Conservation (phyloP, 768 basidiomycete genomes). For the Pisolithus tinctorius region DNA sequence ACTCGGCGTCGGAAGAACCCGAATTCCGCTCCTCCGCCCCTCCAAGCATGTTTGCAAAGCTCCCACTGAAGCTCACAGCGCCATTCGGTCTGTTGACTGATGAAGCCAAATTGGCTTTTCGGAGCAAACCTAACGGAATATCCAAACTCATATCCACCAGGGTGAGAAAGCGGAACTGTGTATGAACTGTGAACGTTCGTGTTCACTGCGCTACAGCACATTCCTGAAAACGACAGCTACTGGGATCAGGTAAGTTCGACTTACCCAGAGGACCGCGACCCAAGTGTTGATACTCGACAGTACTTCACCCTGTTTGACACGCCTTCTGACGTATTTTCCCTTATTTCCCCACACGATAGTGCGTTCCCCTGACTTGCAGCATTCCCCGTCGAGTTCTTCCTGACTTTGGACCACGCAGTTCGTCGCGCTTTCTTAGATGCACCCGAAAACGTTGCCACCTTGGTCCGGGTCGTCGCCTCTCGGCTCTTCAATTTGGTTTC, state of each 20-base stretch:
- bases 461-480: constrained; percentile 62
- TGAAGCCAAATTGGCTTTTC: constrained; percentile 85
- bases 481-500: constrained; percentile 70
- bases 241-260: constrained; percentile 72
- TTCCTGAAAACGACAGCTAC: constrained; percentile 68
- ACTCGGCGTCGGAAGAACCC: too few relatives aligned
- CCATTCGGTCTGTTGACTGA: constrained; percentile 79
- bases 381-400: constrained; percentile 3
- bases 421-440: constrained; percentile 74
- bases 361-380: constrained; percentile 23
- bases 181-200: background rate
- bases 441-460: constrained; percentile 81
- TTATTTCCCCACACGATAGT: constrained; percentile 84
- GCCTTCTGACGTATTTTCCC: constrained; percentile 83
- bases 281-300: constrained; percentile 30
- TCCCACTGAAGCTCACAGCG: constrained; percentile 66
- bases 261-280: background rate
- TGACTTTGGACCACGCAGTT: constrained; percentile 39
- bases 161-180: constrained; percentile 37
- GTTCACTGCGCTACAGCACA: constrained; percentile 44
- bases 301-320: constrained; percentile 85
- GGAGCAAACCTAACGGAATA: constrained; percentile 75
- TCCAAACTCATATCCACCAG: constrained; percentile 65
- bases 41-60: constrained; percentile 53
- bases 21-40: too few relatives aligned